phyloP scores from a whole-genome alignment of 208 protist genomes.

The Spongospora subterranea region DNA sequence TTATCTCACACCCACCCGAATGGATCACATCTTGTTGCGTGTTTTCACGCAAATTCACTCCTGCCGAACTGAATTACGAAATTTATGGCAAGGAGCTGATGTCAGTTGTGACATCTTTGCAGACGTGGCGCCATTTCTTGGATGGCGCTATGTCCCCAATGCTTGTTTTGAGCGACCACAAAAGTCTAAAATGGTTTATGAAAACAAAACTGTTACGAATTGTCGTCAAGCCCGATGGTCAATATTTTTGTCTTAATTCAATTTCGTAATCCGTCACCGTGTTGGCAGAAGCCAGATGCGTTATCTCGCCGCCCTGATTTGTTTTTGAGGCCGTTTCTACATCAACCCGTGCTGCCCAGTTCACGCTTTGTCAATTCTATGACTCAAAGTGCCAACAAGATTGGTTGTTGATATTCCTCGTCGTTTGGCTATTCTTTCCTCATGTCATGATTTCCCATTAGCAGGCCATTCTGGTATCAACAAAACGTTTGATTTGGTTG shows the following conservation, averaged over 20 bases:
- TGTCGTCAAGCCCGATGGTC: background rate
- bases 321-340: too few relatives aligned
- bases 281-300: background rate
- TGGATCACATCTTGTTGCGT: background rate
- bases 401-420: background rate
- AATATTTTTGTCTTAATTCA: background rate
- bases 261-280: background rate
- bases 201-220: background rate
- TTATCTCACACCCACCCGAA: background rate
- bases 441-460: background rate
- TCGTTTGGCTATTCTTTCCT: background rate
- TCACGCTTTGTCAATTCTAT: too few relatives aligned
- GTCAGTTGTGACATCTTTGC: background rate
- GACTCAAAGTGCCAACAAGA: too few relatives aligned
- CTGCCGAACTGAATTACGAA: constrained; percentile 19
- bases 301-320: background rate
- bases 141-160: background rate
- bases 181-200: background rate
- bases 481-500: background rate
- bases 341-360: too few relatives aligned
- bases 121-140: constrained; percentile 30
- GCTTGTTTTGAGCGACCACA: background rate
- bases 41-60: constrained; percentile 43
- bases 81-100: constrained; percentile 45
- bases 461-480: background rate